Evolutionary conservation across 108 stramenopile species (phyloP), one percentile per base, ranked within the genome.

Genomic region (Cyclotella baltica): DNA sequence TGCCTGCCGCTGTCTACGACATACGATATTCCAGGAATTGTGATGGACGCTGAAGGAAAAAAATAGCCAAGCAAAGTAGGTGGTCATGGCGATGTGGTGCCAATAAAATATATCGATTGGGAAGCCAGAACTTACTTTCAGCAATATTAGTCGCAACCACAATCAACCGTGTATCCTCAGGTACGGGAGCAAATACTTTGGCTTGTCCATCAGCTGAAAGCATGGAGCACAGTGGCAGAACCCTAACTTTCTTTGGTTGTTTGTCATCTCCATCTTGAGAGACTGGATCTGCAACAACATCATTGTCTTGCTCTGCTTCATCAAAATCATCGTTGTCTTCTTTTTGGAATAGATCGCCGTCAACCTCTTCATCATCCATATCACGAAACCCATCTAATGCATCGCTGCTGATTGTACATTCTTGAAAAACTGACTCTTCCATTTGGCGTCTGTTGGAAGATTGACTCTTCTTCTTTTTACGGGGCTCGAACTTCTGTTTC

Each of bases 71-170:
- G 47, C 2, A 48, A 48, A n/a, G 4, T 2, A 13, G 40, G 40
- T 43, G 13, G 13, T 11, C 6, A 11, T 43, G 13, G 40, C 18
- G 2, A 16, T 2, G 47, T 48, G 47, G 2, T 1, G 6, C 1
- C 18, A n/a, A n/a, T 2, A n/a, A 16, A 48, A 48, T n/a, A 6
- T 2, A 48, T n/a, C 47, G n/a, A 48, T 4, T 4, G n/a, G 6
- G 1, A 48, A 48, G 6, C 47, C 47, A 48, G 4, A 25, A 57
- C 55, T 27, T 25, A 25, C 20, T 57, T 57, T 28, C 99, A 2
- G 98, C 98, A 38, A 99, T 96, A 83, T 99, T 98, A 15, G 99
- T 99, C 19, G 99, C 94, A 23, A 98, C 79, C 1, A 99, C 97
- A 63, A 99, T 94, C 51, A 95, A 81, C 18, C 99, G 88, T 46